These are phyloP conservation scores for Saccharomyces cerevisiae DNA, from an alignment of 805 yeast genomes.

Conservation along the genomic window DNA sequence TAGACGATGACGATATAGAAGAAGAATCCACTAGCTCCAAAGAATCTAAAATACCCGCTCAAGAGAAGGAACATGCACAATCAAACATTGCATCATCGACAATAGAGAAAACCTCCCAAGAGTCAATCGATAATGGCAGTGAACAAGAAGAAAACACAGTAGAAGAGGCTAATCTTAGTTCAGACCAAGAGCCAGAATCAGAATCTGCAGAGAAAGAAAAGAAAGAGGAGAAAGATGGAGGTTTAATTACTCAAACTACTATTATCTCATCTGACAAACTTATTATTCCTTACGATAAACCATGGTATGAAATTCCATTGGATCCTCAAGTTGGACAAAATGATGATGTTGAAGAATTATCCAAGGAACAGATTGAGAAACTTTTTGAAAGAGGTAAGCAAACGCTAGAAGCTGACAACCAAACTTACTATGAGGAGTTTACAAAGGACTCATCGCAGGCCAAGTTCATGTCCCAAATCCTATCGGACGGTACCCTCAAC, in stretches of 20 bases:
- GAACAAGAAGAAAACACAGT: conserved; percentile 20
- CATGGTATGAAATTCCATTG: conserved; percentile 66
- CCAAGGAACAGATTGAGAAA: conserved; percentile 49
- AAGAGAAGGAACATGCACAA: conserved; percentile 17
- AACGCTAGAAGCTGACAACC: conserved; percentile 62
- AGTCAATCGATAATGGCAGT: conserved; percentile 24
- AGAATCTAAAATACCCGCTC: conserved; percentile 14
- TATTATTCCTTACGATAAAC: conserved; percentile 50
- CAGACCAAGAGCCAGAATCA: conserved; percentile 11
- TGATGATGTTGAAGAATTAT: conserved; percentile 19
- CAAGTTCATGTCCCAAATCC: conserved; percentile 79
- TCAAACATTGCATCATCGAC: conserved; percentile 18
- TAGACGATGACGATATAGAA: conserved; percentile 26
- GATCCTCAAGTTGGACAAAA: conserved; percentile 25
- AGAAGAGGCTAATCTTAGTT: conserved; percentile 13
- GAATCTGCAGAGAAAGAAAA: conserved; percentile 20
- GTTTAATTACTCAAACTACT: conserved; percentile 26
- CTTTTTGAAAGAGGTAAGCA: conserved; percentile 59
- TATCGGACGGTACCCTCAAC: conserved; percentile 84
- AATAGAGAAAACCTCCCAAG: conserved; percentile 14
- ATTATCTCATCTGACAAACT: conserved; percentile 51
- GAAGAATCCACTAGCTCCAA: conserved; percentile 12
- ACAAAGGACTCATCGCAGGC: conserved; percentile 71
- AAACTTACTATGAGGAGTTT: conserved; percentile 61
- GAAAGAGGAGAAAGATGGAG: conserved; percentile 23